phyloP scores from a whole-genome alignment of 768 basidiomycete genomes.

The Suillus weaverae region DNA sequence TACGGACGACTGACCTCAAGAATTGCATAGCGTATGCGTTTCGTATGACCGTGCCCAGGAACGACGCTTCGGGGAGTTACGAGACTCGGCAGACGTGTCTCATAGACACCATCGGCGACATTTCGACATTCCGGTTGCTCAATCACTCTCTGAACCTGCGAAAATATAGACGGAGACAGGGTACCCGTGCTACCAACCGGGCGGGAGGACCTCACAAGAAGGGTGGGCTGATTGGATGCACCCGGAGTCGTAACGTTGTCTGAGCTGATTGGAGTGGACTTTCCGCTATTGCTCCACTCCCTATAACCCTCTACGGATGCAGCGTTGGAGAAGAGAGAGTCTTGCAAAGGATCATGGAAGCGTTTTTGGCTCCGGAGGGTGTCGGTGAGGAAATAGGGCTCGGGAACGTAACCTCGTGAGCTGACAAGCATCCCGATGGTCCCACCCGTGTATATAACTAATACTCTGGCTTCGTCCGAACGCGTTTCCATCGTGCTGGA shows the following conservation, averaged over 20 bases:
- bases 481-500: constrained; percentile 46
- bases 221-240: constrained; percentile 35
- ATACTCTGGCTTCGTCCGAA: constrained; percentile 74
- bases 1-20: constrained; percentile 56
- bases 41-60: constrained; percentile 58
- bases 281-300: constrained; percentile 69
- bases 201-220: constrained; percentile 67
- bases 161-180: constrained; percentile 30
- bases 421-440: constrained; percentile 89
- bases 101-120: constrained; percentile 64
- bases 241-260: constrained; percentile 15
- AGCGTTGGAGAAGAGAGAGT: constrained; percentile 83
- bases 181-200: constrained; percentile 54
- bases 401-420: constrained; percentile 76
- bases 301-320: constrained; percentile 77
- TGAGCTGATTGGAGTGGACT: constrained; percentile 45
- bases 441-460: constrained; percentile 87
- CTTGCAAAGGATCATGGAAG: constrained; percentile 89
- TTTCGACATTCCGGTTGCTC: constrained; percentile 41
- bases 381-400: constrained; percentile 85
- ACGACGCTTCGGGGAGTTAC: constrained; percentile 74
- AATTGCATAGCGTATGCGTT: constrained; percentile 83
- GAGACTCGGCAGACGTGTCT: constrained; percentile 70
- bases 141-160: constrained; percentile 11
- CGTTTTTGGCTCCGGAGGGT: constrained; percentile 79